Base-by-base conservation (phyloP, 768 basidiomycete species). In the Symmetrospora coprosmae region DNA sequence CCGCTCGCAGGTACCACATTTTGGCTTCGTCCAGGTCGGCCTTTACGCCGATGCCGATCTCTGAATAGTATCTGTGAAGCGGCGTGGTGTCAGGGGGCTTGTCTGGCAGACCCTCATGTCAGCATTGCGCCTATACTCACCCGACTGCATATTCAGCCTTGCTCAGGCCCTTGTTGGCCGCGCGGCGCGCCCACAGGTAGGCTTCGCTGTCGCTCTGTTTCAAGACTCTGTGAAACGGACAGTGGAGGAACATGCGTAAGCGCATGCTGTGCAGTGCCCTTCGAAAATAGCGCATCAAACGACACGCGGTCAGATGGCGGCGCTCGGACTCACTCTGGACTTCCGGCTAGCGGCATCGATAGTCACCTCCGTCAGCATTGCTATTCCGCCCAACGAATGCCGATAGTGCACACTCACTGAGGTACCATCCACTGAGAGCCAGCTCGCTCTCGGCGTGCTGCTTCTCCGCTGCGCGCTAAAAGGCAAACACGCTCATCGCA, bases 91-190 rank as follows among this genome's bases (percentile, higher is more conserved):
- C 31, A 27, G 21, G 23, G 5, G 46, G 49, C 17, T 8, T 49
- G n/a, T 27, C 13, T 50, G 17, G 14, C 25, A 48, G 11, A 33
- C 28, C 16, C 11, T 9, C 6, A 25, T 21, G 33, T 8, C 8
- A n/a, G 2, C 14, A 31, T 14, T 6, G 2, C 27, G 25, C 23
- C 23, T 38, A 71, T 70, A 13, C 60, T 27, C 50, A 75, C 25
- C 92, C 94, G 19, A 97, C 92, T 9, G 94, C 94, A 74, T 96
- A 99, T 73, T 99, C 94, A 0, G 94, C 94, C 73, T 94, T 96
- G 71, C 85, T 85, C 67, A 94, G 70, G 5, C 92, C 94, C 73
- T 94, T 96, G 73, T 96, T 94, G 23, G 90, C 94, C 17, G 91
- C 90, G 53, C 87, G 80, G 31, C 91, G 78, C 11, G 92, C 94